Base-by-base conservation (phyloP, 768 basidiomycete genomes). In the Mycena belliarum region DNA sequence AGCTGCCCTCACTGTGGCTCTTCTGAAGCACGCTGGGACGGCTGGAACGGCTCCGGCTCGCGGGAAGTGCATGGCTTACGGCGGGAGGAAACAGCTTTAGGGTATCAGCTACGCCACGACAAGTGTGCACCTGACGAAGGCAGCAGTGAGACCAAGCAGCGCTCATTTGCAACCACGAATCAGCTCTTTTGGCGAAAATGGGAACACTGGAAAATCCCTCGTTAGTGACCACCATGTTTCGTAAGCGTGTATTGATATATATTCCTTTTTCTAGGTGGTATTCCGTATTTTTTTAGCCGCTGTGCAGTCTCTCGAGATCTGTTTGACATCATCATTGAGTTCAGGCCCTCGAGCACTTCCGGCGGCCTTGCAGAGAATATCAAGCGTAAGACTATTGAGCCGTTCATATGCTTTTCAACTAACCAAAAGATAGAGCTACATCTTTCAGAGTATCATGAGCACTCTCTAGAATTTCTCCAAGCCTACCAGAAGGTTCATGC, bases 41-140 rank as follows among this genome's bases (percentile, higher is more conserved):
- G 4, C 2, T 51, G 50, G 40, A 42, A 41, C n/a, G 40, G 16
- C 11, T 38, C 59, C 0, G 63, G 59, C 14, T 64, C 55, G 20
- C 61, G 66, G 3, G 61, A 65, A n/a, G 61, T 69, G 1, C 62
- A 66, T 47, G 68, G 68, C 2, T n/a, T 66, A 12, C n/a, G 33
- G 2, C 24, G 38, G 15, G 56, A 63, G 15, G 63, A 68, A 50
- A 59, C 43, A 5, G 60, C 61, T 9, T 26, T 63, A 14, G 63
- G 63, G 12, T 57, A 47, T 21, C 63, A 66, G 49, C 53, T 60
- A 11, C 43, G 63, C 2, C 66, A 63, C 50, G 45, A 63, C 20
- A 37, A 37, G 9, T 67, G 64, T 42, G 23, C 25, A 33, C 28
- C 68, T 14, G 48, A 49, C 24, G 32, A 23, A 15, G 48, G 48